Evolutionary conservation across 345 rosid genomes (phyloP), one percentile per base, ranked within the genome.

Genomic region (Eucalyptus victrix): DNA sequence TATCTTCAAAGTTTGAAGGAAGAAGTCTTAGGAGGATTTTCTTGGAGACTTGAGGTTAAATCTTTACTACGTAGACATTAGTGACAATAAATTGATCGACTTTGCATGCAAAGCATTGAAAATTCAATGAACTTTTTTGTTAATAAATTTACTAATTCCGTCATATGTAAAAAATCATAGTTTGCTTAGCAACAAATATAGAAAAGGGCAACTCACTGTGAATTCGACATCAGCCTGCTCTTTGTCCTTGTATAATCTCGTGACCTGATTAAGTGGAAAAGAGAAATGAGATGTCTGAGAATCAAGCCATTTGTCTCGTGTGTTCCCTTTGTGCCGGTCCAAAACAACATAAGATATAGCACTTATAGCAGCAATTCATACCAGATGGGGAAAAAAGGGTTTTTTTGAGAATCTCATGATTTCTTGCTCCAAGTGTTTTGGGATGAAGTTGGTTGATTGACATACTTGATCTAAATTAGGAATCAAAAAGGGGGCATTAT

Each of bases 221-320:
- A 89, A 97, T 92, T 97, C 99, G 51, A 97, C 92, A 93, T 97
- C 98, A 50, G 97, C 97, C 80, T 96, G 97, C 90, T 97, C 98
- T 95, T 93, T 95, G 87, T 93, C 94, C 91, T 94, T 96, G 95
- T 96, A 96, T 88, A 97, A 90, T 90, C 98, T 95, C 94, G 97
- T 96, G 87, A 60, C 51, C 89, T 34, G 89, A 89, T 89, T 85
- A 23, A 72, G 65, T 76, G n/a, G 44, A 65, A 44, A 42, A 56
- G 72, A 1, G 6, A 49, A 86, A 86, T 86, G 24, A 86, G 56
- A 86, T 47, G 87, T 86, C 56, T 49, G 47, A 21, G 47, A 76
- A 76, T 76, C 47, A 40, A 76, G 47, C 47, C 85, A 76, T 76
- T 76, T 76, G 85, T 76, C 85, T 40, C 9, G 9, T n/a, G 76